Conservation (phyloP, 257 asterid genomes). For the Nicotiana tomentosiformis region DNA sequence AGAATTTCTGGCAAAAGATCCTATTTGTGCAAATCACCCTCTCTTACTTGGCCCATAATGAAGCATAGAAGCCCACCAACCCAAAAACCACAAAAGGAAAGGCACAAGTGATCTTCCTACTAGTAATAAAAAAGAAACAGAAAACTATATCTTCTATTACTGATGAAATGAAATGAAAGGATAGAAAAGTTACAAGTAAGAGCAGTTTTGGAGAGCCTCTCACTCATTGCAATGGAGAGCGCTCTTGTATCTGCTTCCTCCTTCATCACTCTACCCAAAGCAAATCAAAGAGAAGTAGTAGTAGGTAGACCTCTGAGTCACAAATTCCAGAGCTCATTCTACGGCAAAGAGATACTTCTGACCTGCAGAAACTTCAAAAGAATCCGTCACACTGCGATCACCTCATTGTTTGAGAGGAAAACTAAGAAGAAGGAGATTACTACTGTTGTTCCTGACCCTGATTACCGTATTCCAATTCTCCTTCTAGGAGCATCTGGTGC, state of each 20-base stretch:
- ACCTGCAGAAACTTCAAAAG: slow-evolving; percentile 15
- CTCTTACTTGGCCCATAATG: no score
- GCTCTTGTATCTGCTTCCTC: slow-evolving; percentile 47
- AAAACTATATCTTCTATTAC: no score
- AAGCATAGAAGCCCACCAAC: no score
- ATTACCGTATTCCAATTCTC: slow-evolving; percentile 74
- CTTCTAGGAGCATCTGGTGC: slow-evolving; percentile 78
- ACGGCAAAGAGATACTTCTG: slow-evolving; percentile 25
- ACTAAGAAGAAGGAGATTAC: slow-evolving; percentile 34
- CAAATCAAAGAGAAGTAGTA: slow-evolving; percentile 37
- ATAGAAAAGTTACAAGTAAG: no score
- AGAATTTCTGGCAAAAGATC: no score
- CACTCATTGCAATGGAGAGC: slow-evolving; percentile 29
- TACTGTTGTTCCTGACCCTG: slow-evolving; percentile 82
- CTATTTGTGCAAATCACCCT: no score
- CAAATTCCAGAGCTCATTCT: slow-evolving; percentile 32
- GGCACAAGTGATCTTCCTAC: no score
- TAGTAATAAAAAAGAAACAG: no score
- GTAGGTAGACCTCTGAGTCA: slow-evolving; percentile 14
- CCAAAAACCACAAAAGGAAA: no score
- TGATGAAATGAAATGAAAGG: no score
- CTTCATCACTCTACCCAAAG: slow-evolving; percentile 16
- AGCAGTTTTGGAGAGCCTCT: no score
- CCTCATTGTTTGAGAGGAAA: slow-evolving; percentile 62
- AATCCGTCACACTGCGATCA: slow-evolving; percentile 28